phyloP scores from a whole-genome alignment of 352 stramenopile genomes.

The Phytophthora sansomeana region DNA sequence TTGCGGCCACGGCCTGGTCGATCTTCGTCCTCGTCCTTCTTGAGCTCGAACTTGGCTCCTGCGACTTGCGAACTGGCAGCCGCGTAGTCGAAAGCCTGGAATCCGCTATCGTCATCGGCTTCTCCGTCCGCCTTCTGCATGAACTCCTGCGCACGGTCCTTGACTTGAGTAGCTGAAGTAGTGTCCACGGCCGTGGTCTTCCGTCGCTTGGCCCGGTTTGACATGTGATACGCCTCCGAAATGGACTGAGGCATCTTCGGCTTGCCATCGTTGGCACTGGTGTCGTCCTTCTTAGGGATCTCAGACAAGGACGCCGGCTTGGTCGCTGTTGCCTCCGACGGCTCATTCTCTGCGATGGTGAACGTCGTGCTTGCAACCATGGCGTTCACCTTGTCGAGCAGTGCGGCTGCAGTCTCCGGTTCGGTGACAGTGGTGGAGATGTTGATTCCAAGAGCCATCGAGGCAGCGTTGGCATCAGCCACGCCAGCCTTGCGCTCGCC shows the following conservation, averaged over 20 bases:
- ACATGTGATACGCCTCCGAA: conserved; percentile 78
- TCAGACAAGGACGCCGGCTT: conserved; percentile 11
- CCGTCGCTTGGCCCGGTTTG: conserved; percentile 69
- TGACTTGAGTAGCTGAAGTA: conserved; percentile 42
- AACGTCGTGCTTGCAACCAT: conserved; percentile 69
- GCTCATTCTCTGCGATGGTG: conserved; percentile 59
- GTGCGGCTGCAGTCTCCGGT: conserved; percentile 22
- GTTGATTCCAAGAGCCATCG: conserved; percentile 34
- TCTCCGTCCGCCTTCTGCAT: conserved; percentile 52
- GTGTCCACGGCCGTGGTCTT: conserved; percentile 52
- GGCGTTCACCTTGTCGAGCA: conserved; percentile 66
- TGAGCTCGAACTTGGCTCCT: conserved; percentile 59
- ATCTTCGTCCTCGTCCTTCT: conserved; percentile 38
- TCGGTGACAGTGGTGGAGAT: conserved; percentile 2
- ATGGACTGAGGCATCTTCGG: conserved; percentile 69
- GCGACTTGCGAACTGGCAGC: conserved; percentile 51
- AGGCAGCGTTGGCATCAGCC: conserved; percentile 10
- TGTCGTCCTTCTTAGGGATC: conserved; percentile 18
- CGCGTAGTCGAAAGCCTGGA: conserved; percentile 69
- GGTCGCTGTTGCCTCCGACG: conserved; percentile 1
- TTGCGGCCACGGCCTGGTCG: conserved; percentile 24
- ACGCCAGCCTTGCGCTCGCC: conserved; percentile 64
- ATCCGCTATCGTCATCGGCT: conserved; percentile 18
- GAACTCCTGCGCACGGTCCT: conserved; percentile 51
- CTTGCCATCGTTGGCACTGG: conserved; percentile 9